Conservation (phyloP, 2,329 filamentous ascomycete genomes). For the Metarhizium anisopliae region DNA sequence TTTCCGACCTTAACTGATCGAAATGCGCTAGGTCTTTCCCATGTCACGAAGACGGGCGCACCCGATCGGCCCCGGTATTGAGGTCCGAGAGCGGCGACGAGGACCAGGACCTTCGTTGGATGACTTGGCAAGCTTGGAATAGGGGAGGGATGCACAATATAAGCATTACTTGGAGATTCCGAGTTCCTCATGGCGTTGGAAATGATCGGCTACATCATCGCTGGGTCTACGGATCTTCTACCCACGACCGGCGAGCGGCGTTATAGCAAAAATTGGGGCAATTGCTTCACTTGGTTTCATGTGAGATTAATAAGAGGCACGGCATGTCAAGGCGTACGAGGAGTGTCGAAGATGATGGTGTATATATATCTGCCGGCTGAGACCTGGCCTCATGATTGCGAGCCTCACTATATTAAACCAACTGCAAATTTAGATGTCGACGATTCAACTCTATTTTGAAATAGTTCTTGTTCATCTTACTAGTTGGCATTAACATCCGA, state of each 20-base stretch:
- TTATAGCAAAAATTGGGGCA: not conserved
- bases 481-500: not conserved
- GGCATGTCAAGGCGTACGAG: not conserved
- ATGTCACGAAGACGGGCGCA: slow-evolving; percentile 51
- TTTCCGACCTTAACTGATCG: slow-evolving; percentile 2
- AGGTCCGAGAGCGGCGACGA: slow-evolving; percentile 60
- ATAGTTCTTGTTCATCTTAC: not conserved
- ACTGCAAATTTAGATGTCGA: not conserved
- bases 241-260: not conserved
- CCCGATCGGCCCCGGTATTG: slow-evolving; percentile 72
- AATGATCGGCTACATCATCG: not conserved
- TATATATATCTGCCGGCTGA: not conserved
- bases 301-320: not conserved
- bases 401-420: not conserved
- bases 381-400: not conserved
- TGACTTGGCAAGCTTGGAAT: slow-evolving; percentile 63
- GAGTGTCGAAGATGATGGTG: not conserved
- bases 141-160: slow-evolving; percentile 7
- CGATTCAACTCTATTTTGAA: not conserved
- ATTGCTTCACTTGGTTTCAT: not conserved
- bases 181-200: not conserved
- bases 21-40: slow-evolving; percentile 43
- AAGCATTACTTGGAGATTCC: not conserved
- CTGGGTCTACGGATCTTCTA: not conserved
- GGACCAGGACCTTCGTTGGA: slow-evolving; percentile 49